Percentiles rank a stretch among this genome's conserved stretches.
Conservation (phyloP, 2,329 filamentous ascomycete species). For the Sarocladium oryzae region DNA sequence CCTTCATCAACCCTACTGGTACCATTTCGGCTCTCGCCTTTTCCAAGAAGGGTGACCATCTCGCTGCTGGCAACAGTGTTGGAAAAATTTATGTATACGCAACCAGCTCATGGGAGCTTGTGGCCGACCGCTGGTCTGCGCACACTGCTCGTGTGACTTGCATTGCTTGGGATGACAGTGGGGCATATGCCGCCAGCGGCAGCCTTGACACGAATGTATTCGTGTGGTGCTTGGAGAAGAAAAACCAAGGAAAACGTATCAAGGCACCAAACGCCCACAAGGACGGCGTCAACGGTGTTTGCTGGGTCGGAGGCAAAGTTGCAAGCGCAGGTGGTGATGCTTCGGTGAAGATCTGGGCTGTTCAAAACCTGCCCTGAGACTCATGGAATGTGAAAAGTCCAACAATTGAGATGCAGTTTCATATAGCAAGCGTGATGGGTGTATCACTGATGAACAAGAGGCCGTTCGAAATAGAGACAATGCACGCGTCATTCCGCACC, state of each 20-base stretch:
- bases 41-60: constrained; percentile 65
- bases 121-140: constrained; percentile 66
- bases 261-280: constrained; percentile 89
- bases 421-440: constrained; percentile 4
- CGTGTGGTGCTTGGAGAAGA: constrained; percentile 78
- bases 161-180: constrained; percentile 69
- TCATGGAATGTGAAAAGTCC: not conserved
- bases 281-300: constrained; percentile 85
- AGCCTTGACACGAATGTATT: constrained; percentile 87
- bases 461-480: not conserved
- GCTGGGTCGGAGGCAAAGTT: constrained; percentile 69
- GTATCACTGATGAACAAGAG: not conserved
- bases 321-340: constrained; percentile 82
- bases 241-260: constrained; percentile 73
- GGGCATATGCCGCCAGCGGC: constrained; percentile 75
- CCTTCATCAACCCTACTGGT: constrained; percentile 62
- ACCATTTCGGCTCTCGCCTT: constrained; percentile 77
- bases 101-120: constrained; percentile 57
- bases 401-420: constrained; percentile 9
- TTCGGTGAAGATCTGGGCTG: constrained; percentile 78
- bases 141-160: constrained; percentile 52
- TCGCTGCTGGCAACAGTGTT: constrained; percentile 76
- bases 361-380: constrained; percentile 25
- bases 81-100: constrained; percentile 83
- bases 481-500: not conserved